A percentile compares a stretch with the other conserved stretches of the same genome.
These are phyloP conservation scores for Evernia prunastri DNA, from an alignment of 495 filamentous ascomycete genomes.

Conservation along the genomic window DNA sequence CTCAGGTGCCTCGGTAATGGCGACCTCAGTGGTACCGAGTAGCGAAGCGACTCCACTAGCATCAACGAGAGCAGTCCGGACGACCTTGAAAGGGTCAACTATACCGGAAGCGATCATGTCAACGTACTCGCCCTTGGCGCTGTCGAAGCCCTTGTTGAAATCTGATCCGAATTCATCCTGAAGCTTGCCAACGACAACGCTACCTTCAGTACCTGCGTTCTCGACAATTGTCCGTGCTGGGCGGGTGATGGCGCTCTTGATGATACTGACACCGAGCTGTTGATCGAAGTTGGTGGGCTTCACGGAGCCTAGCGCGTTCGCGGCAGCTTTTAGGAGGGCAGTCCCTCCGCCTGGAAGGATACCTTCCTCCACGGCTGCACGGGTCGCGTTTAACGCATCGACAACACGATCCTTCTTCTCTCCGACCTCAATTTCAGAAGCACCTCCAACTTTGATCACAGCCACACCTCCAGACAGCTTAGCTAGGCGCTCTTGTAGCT, in stretches of 20 bases:
- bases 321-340: conserved; percentile 92
- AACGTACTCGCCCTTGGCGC: conserved; percentile 91
- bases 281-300: conserved; percentile 96
- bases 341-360: conserved; percentile 98
- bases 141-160: conserved; percentile 98
- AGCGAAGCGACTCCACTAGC: conserved; percentile 94
- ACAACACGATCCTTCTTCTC: conserved; percentile 99
- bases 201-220: conserved; percentile 94
- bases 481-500: conserved; percentile 97
- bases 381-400: conserved; percentile 95
- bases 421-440: conserved; percentile 94
- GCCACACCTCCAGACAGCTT: conserved; percentile 99
- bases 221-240: conserved; percentile 93
- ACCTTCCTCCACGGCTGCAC: conserved; percentile 96
- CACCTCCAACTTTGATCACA: conserved; percentile 97
- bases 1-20: conserved; percentile 91
- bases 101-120: conserved; percentile 98
- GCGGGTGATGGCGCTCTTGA: conserved; percentile 94
- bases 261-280: conserved; percentile 93
- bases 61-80: conserved; percentile 89
- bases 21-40: conserved; percentile 95
- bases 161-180: conserved; percentile 86
- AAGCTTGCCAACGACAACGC: conserved; percentile 95
- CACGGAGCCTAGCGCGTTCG: conserved; percentile 73
- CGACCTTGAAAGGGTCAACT: conserved; percentile 97